Percentiles rank a stretch among this genome's conserved stretches.
Conservation (phyloP, 2,329 filamentous ascomycete species). For the Diaporthe eres region DNA sequence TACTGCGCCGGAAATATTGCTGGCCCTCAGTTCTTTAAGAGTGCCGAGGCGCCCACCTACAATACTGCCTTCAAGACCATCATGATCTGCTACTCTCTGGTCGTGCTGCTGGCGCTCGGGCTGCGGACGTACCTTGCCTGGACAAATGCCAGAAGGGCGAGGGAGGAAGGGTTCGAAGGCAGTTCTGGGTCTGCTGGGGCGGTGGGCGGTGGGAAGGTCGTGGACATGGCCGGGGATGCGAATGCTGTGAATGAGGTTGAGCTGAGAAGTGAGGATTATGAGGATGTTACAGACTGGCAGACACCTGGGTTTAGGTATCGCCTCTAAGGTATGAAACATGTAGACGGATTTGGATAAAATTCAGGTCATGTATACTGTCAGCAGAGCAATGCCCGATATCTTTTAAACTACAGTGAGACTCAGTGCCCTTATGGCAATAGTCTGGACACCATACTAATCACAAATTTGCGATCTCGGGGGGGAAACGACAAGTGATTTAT, state of each 20-base stretch:
- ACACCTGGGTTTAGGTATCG: constrained; percentile 72
- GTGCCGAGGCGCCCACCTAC: constrained; percentile 65
- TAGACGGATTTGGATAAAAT: too few relatives aligned
- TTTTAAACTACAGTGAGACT: too few relatives aligned
- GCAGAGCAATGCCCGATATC: not conserved
- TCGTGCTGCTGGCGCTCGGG: constrained; percentile 58
- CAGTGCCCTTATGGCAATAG: too few relatives aligned
- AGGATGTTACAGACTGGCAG: constrained; percentile 73
- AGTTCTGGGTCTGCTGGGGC: constrained; percentile 58
- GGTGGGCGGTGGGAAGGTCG: constrained; percentile 55
- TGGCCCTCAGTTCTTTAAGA: constrained; percentile 68
- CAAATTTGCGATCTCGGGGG: not conserved
- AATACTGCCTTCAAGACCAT: constrained; percentile 68
- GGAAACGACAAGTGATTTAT: not conserved
- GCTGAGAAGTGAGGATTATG: constrained; percentile 62
- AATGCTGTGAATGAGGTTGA: constrained; percentile 54
- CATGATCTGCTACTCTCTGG: constrained; percentile 68
- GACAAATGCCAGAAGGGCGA: constrained; percentile 59
- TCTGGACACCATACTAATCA: too few relatives aligned
- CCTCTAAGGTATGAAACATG: constrained; percentile 48
- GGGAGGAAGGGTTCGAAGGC: constrained; percentile 60
- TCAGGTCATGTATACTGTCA: too few relatives aligned
- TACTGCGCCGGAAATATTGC: constrained; percentile 71
- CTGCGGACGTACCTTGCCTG: constrained; percentile 64
- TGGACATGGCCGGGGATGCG: constrained; percentile 46